phyloP scores from a whole-genome alignment of 306 rosid genomes.

The Dryas drummondii region DNA sequence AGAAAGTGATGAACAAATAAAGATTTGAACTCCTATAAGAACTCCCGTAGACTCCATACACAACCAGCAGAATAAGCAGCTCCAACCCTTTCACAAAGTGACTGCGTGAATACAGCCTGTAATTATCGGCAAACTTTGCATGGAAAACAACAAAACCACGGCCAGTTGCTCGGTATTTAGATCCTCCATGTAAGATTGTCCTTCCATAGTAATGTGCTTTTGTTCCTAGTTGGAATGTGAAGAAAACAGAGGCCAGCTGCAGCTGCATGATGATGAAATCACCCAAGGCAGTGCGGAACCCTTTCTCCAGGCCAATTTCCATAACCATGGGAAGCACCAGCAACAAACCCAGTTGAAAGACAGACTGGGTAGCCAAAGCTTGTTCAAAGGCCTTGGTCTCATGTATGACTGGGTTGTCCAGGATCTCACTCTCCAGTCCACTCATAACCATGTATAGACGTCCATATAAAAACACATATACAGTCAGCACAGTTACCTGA shows the following conservation, averaged over 20 bases:
- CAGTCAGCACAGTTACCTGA: slow-evolving; percentile 85
- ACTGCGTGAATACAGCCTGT: slow-evolving; percentile 84
- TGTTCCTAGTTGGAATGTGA: slow-evolving; percentile 95
- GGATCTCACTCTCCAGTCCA: slow-evolving; percentile 80
- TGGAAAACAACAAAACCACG: slow-evolving; percentile 97
- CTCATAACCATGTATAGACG: slow-evolving; percentile 95
- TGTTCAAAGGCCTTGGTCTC: slow-evolving; percentile 77
- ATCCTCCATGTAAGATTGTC: slow-evolving; percentile 96
- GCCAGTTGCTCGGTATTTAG: slow-evolving; percentile 88
- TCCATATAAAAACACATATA: slow-evolving; percentile 82
- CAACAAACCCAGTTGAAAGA: slow-evolving; percentile 81
- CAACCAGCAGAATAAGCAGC: slow-evolving; percentile 61
- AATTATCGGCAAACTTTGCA: slow-evolving; percentile 90
- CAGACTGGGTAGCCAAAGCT: slow-evolving; percentile 90
- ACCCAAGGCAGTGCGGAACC: slow-evolving; percentile 90
- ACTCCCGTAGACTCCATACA: slow-evolving; percentile 65
- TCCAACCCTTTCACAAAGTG: slow-evolving; percentile 97
- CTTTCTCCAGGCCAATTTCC: slow-evolving; percentile 99
- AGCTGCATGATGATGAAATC: slow-evolving; percentile 94
- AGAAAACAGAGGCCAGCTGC: slow-evolving; percentile 95
- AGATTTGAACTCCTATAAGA: slow-evolving; percentile 68
- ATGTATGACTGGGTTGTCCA: slow-evolving; percentile 52
- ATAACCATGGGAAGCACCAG: slow-evolving; percentile 92
- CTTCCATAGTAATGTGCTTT: slow-evolving; percentile 93
- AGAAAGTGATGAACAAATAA: slow-evolving; percentile 71